A percentile compares a stretch with the other conserved stretches of the same genome.
phyloP scores from a whole-genome alignment of 345 rosid genomes.

The Hevea brasiliensis region DNA sequence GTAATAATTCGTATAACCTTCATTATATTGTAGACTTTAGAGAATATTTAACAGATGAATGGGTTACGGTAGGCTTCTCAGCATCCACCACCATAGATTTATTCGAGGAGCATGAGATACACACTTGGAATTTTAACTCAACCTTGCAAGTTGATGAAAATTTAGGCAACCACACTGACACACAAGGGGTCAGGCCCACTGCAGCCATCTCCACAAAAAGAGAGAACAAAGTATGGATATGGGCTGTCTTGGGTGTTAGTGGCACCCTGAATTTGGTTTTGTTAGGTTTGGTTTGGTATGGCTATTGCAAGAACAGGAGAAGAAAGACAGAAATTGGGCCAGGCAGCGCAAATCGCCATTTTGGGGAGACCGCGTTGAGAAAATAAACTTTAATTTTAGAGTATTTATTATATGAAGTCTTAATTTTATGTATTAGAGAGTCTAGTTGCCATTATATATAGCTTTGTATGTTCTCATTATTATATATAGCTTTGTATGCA shows the following conservation, averaged over 20 bases:
- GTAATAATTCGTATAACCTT: background rate
- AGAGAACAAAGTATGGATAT: background rate
- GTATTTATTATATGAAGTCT: no score
- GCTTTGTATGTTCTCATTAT: no score
- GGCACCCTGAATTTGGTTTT: background rate
- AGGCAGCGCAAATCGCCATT: conserved; percentile 7
- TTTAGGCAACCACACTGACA: background rate
- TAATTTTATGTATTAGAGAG: no score
- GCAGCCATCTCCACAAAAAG: background rate
- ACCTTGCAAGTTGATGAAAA: background rate
- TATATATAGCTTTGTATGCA: no score
- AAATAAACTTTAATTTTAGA: no score
- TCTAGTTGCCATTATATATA: no score
- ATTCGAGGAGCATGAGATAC: background rate
- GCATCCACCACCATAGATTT: background rate
- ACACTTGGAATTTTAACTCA: conserved; percentile 21
- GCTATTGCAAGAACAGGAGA: background rate
- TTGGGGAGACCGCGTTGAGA: no score
- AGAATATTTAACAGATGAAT: no score
- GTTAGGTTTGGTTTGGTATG: background rate
- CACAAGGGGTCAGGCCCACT: no score
- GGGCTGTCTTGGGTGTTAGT: background rate
- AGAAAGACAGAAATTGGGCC: background rate
- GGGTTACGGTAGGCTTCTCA: no score
- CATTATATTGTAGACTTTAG: no score